A percentile compares a stretch with the other conserved stretches of the same genome.
Conservation (phyloP, 805 yeast genomes). For the Yarrowia alimentaria region DNA sequence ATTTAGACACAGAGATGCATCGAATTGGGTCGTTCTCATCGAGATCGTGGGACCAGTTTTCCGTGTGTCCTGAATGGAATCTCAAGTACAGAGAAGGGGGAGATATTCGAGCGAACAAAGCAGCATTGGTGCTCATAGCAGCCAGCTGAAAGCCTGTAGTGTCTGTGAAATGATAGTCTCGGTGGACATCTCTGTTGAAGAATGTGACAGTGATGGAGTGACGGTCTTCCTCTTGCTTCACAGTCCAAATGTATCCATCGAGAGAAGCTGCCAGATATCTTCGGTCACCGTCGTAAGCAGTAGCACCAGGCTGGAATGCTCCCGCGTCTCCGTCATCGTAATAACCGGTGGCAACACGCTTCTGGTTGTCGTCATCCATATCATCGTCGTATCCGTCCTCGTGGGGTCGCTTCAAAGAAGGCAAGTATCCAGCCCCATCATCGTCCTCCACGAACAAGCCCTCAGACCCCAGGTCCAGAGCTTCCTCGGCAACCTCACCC, state of each 20-base stretch:
- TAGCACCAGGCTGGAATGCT: constrained; percentile 84
- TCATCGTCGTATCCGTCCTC: constrained; percentile 28
- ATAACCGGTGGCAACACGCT: background rate
- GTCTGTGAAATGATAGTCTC: constrained; percentile 86
- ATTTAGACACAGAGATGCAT: constrained; percentile 62
- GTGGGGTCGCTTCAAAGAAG: constrained; percentile 2
- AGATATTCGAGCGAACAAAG: constrained; percentile 51
- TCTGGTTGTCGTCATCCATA: background rate
- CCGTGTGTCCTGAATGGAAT: constrained; percentile 61
- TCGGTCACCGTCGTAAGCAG: constrained; percentile 73
- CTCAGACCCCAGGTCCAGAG: constrained; percentile 41
- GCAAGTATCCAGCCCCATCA: constrained; percentile 52
- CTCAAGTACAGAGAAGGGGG: constrained; percentile 51
- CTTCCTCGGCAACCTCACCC: constrained; percentile 31
- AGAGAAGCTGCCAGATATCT: constrained; percentile 78
- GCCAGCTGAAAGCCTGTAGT: constrained; percentile 69
- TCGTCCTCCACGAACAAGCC: constrained; percentile 61
- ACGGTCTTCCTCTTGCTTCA: constrained; percentile 53
- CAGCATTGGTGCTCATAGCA: constrained; percentile 63
- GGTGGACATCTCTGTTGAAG: constrained; percentile 70
- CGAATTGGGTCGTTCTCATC: constrained; percentile 59
- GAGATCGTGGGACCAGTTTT: constrained; percentile 56
- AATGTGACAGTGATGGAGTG: constrained; percentile 82
- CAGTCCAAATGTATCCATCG: constrained; percentile 79
- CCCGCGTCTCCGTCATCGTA: constrained; percentile 49